phyloP scores from a whole-genome alignment of 2,329 filamentous ascomycete genomes.

The Coniochaeta sp. region DNA sequence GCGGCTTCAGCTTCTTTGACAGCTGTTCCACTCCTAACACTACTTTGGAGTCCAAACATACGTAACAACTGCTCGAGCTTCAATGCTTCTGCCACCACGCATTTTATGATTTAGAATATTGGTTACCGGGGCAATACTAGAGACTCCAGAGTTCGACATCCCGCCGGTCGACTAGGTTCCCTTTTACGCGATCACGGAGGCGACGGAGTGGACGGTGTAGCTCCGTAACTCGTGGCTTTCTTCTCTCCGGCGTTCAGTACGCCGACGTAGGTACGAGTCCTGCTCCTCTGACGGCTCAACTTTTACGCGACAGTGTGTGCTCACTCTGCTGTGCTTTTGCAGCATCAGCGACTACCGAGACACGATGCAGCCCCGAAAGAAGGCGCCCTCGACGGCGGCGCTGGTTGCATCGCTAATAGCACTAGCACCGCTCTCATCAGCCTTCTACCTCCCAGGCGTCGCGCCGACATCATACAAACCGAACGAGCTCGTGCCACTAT shows the following conservation, averaged over 20 bases:
- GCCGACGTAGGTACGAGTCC: neutral
- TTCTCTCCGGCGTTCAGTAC: neutral
- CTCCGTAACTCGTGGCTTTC: neutral
- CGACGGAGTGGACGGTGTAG: too few species aligned
- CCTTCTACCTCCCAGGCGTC: constrained; percentile 95
- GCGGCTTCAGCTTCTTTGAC: neutral
- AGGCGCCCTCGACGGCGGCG: constrained; percentile 36
- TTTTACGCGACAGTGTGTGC: neutral
- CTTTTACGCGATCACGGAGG: neutral
- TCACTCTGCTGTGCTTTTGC: neutral
- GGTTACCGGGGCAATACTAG: too few species aligned
- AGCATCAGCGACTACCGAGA: neutral
- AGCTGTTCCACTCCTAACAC: neutral
- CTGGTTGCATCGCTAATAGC: constrained; percentile 43
- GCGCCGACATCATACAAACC: constrained; percentile 85
- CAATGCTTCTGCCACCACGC: neutral
- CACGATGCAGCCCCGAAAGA: constrained; percentile 36
- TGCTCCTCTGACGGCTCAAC: neutral
- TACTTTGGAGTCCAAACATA: neutral
- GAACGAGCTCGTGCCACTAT: constrained; percentile 74
- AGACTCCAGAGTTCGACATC: neutral
- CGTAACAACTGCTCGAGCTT: neutral
- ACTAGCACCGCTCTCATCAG: constrained; percentile 49
- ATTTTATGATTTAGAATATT: neutral
- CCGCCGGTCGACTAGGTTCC: neutral